A percentile compares a stretch with the other conserved stretches of the same genome.
These are phyloP conservation scores for Geoglossum glabrum DNA, from an alignment of 495 filamentous ascomycete species.

Conservation along the genomic window DNA sequence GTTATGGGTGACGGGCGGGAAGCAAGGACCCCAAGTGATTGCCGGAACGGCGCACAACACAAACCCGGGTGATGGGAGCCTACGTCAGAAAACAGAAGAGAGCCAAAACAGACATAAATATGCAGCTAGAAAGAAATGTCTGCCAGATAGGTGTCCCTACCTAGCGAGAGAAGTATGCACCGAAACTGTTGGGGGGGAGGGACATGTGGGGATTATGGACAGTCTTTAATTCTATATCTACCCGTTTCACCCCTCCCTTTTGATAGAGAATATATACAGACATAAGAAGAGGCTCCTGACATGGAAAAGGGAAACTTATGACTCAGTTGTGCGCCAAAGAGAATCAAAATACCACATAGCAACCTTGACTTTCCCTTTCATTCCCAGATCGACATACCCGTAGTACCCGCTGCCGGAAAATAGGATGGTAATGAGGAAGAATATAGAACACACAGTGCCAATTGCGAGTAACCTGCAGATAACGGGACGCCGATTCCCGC, in stretches of 20 bases:
- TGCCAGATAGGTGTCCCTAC: no score
- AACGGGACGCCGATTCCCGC: slow-evolving; percentile 51
- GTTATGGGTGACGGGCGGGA: no score
- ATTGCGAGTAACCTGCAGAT: slow-evolving; percentile 59
- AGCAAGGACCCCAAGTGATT: no score
- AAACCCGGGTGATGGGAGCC: no score
- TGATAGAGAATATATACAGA: background rate
- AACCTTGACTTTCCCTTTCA: background rate
- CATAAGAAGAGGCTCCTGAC: background rate
- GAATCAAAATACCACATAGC: background rate
- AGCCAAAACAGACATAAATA: no score
- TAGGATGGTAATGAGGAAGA: slow-evolving; percentile 37
- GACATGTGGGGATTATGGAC: no score
- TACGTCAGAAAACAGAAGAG: no score
- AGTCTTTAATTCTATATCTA: background rate
- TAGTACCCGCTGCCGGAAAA: background rate
- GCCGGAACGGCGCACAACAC: no score
- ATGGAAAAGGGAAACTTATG: background rate
- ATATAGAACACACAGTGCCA: slow-evolving; percentile 29
- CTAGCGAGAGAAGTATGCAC: no score
- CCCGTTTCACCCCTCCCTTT: background rate
- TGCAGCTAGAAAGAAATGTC: no score
- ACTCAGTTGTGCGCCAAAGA: background rate
- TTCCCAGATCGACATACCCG: background rate
- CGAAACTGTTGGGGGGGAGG: no score